Base-by-base conservation (phyloP, 2,329 filamentous ascomycete species). In the Calonectria henricotiae region DNA sequence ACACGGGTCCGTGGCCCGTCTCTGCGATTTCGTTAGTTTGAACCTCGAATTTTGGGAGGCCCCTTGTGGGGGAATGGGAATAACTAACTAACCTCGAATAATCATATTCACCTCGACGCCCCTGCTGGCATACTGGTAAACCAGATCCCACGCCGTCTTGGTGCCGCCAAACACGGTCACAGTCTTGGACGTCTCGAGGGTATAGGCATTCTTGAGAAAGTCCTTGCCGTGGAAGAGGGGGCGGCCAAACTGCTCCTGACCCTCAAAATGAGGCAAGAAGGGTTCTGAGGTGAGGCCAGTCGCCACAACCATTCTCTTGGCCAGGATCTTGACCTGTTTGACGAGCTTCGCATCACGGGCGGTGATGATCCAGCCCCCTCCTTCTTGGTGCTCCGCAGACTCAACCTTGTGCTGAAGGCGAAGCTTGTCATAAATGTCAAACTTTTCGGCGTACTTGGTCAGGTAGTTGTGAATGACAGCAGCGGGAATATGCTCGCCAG, bases 91-190 rank as follows among this genome's bases (percentile, higher is more conserved):
- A 85, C 85, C 82, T 72, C 90, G 84, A 62, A 92, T 89, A 6
- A 92, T 83, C 86, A 90, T 88, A 54, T 91, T 84, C 1, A 91
- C 90, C 64, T 86, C 80, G 37, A 88, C 82, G 1, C 88, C 89
- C 32, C 84, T 83, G 6, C 83, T 83, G 2, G 87, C 90, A 73
- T 89, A 91, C 1, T 88, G 84, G 73, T 92, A 92, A 0, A 89
- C 89, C 12, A 88, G 86, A 79, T 93, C 91, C 84, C 87, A 92
- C 0, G 89, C 90, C 2, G 87, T 90, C 78, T 93, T 93, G 3
- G 86, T 88, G 2, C 86, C 89, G 2, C 92, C 91, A 13, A 92
- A 85, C 0, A 93, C 86, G 0, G 88, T 87, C 23, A 86, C 82
- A 0, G 78, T 79, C 62, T 84, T 85, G n/a, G 82, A 81, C 1